These are phyloP conservation scores for Puccinia novopanici DNA, from an alignment of 1,284 basidiomycete species.

Conservation along the genomic window DNA sequence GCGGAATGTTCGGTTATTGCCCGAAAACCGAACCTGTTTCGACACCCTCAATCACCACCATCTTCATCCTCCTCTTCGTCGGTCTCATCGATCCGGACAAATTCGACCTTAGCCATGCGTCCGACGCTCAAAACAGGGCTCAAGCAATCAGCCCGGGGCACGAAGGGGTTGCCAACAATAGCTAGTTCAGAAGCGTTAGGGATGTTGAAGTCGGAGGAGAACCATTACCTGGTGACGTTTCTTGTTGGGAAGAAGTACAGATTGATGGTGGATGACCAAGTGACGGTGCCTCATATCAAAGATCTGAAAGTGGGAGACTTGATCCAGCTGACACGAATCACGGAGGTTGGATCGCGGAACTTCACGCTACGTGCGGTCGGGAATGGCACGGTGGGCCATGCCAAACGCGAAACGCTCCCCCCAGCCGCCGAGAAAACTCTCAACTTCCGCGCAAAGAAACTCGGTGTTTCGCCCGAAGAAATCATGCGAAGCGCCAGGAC, in stretches of 20 bases:
- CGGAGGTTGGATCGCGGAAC: slow-evolving; percentile 91
- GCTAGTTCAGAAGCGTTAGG: slow-evolving; percentile 56
- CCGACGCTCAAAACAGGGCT: slow-evolving; percentile 28
- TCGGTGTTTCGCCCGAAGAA: slow-evolving; percentile 55
- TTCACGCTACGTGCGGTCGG: slow-evolving; percentile 75
- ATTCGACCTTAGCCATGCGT: slow-evolving; percentile 11
- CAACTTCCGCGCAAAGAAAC: slow-evolving; percentile 30
- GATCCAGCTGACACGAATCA: slow-evolving; percentile 78
- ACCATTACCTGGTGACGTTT: slow-evolving; percentile 86
- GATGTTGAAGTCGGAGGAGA: slow-evolving; percentile 67
- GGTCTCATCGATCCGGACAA: neutral
- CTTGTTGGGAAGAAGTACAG: slow-evolving; percentile 84
- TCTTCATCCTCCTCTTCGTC: neutral
- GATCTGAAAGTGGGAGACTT: slow-evolving; percentile 79
- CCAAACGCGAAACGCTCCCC: slow-evolving; percentile 6
- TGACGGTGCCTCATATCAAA: slow-evolving; percentile 72
- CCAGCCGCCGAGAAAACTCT: slow-evolving; percentile 62
- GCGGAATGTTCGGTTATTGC: neutral
- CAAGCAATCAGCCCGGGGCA: slow-evolving; percentile 6
- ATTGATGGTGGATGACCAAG: slow-evolving; percentile 80
- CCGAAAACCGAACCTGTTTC: neutral
- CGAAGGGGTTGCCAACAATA: neutral
- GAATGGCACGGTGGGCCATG: slow-evolving; percentile 57
- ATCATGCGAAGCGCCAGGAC: slow-evolving; percentile 24
- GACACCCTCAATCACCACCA: neutral